A percentile compares a stretch with the other conserved stretches of the same genome.
phyloP scores from a whole-genome alignment of 2,329 filamentous ascomycete species.

The Bipolaris bicolor region DNA sequence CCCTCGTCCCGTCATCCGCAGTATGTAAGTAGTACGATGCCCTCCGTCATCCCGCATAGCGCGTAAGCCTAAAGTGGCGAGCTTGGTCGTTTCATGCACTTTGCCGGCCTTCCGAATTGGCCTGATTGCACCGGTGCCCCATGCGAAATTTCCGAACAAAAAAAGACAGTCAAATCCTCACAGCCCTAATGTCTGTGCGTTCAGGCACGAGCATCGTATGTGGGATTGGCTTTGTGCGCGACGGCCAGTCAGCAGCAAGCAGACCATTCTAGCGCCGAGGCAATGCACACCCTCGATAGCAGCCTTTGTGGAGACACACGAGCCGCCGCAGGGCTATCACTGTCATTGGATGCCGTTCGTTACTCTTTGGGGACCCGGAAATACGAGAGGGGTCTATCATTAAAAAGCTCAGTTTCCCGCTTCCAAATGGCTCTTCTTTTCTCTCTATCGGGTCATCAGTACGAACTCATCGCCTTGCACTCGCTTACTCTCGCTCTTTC shows the following conservation, averaged over 20 bases:
- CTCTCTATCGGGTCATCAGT: background rate
- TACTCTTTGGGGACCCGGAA: constrained; percentile 10
- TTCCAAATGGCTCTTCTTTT: background rate
- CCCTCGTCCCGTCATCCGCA: background rate
- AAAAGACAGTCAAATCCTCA: background rate
- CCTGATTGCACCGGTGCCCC: constrained; percentile 7
- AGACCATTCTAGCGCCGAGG: constrained; percentile 21
- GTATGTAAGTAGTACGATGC: background rate
- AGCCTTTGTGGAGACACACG: constrained; percentile 12
- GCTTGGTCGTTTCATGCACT: background rate
- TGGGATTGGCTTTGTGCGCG: background rate
- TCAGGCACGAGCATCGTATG: constrained; percentile 17
- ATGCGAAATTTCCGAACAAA: constrained; percentile 9
- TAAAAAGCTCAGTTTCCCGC: constrained; percentile 12
- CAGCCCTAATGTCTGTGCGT: constrained; percentile 15
- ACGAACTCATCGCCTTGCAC: background rate
- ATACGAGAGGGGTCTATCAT: constrained; percentile 20
- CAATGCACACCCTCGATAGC: constrained; percentile 18
- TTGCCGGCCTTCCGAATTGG: constrained; percentile 10
- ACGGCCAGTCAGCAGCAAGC: constrained; percentile 1
- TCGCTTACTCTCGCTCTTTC: background rate
- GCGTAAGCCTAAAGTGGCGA: background rate
- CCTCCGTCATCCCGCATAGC: background rate
- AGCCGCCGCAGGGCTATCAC: constrained; percentile 8
- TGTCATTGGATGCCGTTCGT: constrained; percentile 22